phyloP scores from a whole-genome alignment of 139 green algal species.

The Eudorina sp. region DNA sequence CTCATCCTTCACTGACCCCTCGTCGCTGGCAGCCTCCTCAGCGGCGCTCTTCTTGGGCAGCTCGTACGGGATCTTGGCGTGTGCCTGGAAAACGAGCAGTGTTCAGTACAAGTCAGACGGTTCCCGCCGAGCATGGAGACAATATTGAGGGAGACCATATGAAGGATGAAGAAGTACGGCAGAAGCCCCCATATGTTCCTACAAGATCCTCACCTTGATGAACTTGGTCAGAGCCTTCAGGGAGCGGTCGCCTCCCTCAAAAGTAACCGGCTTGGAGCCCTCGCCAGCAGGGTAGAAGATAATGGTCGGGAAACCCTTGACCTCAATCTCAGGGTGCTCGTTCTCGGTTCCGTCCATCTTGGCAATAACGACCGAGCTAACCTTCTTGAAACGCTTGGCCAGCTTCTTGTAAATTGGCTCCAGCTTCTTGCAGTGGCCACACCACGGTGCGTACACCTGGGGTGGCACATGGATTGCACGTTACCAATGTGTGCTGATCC shows the following conservation, averaged over 20 bases:
- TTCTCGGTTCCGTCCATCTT: constrained; percentile 90
- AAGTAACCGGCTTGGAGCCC: constrained; percentile 54
- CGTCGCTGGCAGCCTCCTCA: constrained; percentile 18
- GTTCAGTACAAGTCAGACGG: background rate
- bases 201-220: constrained; percentile 64
- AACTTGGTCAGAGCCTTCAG: constrained; percentile 82
- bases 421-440: constrained; percentile 91
- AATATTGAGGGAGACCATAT: background rate
- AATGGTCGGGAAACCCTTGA: constrained; percentile 82
- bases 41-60: constrained; percentile 69
- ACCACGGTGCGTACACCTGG: constrained; percentile 90
- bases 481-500: too few species aligned
- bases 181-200: background rate
- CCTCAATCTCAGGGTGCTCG: constrained; percentile 77
- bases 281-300: constrained; percentile 75
- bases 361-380: constrained; percentile 75
- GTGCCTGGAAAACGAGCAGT: background rate
- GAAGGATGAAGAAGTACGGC: background rate
- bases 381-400: constrained; percentile 83
- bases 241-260: constrained; percentile 63
- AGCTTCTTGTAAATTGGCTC: constrained; percentile 90
- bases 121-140: background rate
- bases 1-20: constrained; percentile 49
- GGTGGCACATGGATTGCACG: too few species aligned
- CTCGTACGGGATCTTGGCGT: constrained; percentile 71